Base-by-base conservation (phyloP, 2,329 filamentous ascomycete species). In the Bipolaris victoriae region DNA sequence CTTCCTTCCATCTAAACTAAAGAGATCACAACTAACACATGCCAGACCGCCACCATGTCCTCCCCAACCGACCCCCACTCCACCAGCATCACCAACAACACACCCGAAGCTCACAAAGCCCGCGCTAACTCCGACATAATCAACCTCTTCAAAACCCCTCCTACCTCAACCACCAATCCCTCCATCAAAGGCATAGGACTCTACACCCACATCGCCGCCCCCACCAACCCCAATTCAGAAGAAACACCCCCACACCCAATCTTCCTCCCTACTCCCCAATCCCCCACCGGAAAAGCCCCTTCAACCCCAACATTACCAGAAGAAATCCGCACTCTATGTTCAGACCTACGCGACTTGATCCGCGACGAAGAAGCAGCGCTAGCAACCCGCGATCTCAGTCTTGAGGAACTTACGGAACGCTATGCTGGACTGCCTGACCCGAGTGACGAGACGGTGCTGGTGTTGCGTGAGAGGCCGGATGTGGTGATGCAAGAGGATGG, bases 81-180 rank as follows among this genome's bases (percentile, higher is more conserved):
- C 7, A 10, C 44, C n/a, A 7, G 39, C 16, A 43, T 20, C 24
- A 41, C 61, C 10, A 57, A 61, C 5, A 63, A 68, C 18, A 55
- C 59, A 4, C 45, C 43, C 7, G 50, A 33, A 10, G 49, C 55
- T 9, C 61, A 60, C 33, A 62, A 60, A 45, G 47, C 47, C 5
- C 63, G 64, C 26, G 63, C 68, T 9, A 71, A 74, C 37, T 37
- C 43, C 20, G 65, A 71, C 7, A 57, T 75, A 16, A 52, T 65
- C 10, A 40, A 18, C 10, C 20, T 63, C 3, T 63, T 63, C 39
- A 58, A 52, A 18, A 49, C 40, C 10, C 36, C 54, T 5, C 47
- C 24, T 18, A 18, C 37, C 0, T 35, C 57, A 3, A 36, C 52
- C 15, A 44, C 26, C 5, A 52, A 56, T 3, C 57, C 61, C 2